A percentile compares a stretch with the other conserved stretches of the same genome.
Conservation (phyloP, 2,329 filamentous ascomycete species). For the Aureobasidium sp. region DNA sequence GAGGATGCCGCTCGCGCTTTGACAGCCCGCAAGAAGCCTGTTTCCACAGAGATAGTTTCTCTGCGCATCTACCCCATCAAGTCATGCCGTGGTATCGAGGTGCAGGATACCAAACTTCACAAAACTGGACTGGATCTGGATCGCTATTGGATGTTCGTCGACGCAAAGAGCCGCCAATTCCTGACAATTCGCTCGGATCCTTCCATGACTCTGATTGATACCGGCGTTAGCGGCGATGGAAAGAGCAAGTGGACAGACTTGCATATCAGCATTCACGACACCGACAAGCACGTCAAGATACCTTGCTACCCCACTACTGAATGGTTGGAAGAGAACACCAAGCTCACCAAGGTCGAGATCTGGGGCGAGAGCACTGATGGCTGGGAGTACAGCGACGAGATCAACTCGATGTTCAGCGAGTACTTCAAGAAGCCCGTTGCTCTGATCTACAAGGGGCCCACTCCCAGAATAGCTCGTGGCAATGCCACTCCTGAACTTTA, state of each 20-base stretch:
- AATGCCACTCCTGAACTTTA: conserved; percentile 48
- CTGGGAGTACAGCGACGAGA: conserved; percentile 42
- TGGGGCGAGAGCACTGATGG: conserved; percentile 53
- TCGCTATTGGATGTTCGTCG: conserved; percentile 59
- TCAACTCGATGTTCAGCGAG: conserved; percentile 47
- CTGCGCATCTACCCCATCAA: conserved; percentile 58
- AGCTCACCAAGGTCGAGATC: conserved; percentile 43
- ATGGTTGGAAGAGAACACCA: conserved; percentile 49
- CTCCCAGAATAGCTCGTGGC: conserved; percentile 45
- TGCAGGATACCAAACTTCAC: conserved; percentile 44
- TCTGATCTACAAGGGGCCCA: conserved; percentile 55
- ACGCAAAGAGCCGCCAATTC: conserved; percentile 46
- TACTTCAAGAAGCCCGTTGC: conserved; percentile 50
- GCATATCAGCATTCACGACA: conserved; percentile 40
- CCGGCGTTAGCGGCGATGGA: conserved; percentile 37
- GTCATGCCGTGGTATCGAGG: conserved; percentile 54
- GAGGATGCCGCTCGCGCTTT: conserved; percentile 1
- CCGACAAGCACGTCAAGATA: conserved; percentile 39
- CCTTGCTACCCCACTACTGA: conserved; percentile 46
- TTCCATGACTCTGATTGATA: conserved; percentile 55
- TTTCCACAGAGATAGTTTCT: conserved; percentile 32
- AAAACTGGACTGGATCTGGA: conserved; percentile 54
- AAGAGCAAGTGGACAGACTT: conserved; percentile 31
- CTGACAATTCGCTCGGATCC: conserved; percentile 55
- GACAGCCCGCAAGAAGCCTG: neutral